These are phyloP conservation scores for Erythrophleum ivorense DNA, from an alignment of 331 rosid species.

Conservation along the genomic window DNA sequence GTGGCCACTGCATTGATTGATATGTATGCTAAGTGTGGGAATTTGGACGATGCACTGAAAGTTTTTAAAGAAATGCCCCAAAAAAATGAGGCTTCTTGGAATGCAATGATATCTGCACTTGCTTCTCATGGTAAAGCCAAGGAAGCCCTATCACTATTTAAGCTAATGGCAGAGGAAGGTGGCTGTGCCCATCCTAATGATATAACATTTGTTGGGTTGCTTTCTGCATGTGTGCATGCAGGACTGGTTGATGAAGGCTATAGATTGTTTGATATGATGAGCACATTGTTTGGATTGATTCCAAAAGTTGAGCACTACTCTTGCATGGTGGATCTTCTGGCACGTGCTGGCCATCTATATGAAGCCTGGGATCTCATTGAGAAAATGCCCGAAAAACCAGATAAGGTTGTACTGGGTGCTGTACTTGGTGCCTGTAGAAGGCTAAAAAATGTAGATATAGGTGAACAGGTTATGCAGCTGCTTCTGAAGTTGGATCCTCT, in stretches of 20 bases:
- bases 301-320: slow-evolving; percentile 90
- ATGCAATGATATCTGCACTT: slow-evolving; percentile 91
- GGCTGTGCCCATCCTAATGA: slow-evolving; percentile 73
- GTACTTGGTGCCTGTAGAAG: slow-evolving; percentile 87
- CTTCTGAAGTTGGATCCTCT: slow-evolving; percentile 87
- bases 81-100: slow-evolving; percentile 91
- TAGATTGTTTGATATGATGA: slow-evolving; percentile 70
- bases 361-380: slow-evolving; percentile 85
- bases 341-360: slow-evolving; percentile 76
- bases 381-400: slow-evolving; percentile 90
- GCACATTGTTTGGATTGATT: slow-evolving; percentile 63
- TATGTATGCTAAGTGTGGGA: slow-evolving; percentile 94
- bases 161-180: slow-evolving; percentile 66
- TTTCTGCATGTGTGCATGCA: slow-evolving; percentile 91
- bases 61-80: slow-evolving; percentile 72
- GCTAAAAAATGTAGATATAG: slow-evolving; percentile 62
- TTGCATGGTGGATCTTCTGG: slow-evolving; percentile 88
- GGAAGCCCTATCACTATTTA: slow-evolving; percentile 73
- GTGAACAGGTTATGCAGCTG: slow-evolving; percentile 63
- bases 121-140: slow-evolving; percentile 88
- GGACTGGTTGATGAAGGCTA: slow-evolving; percentile 82
- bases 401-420: slow-evolving; percentile 78
- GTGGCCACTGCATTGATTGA: slow-evolving; percentile 84
- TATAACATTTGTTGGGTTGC: slow-evolving; percentile 83
- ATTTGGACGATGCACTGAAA: slow-evolving; percentile 68